These are phyloP conservation scores for Cordyceps cateniannulata DNA, from an alignment of 2,329 filamentous ascomycete species.

Conservation along the genomic window DNA sequence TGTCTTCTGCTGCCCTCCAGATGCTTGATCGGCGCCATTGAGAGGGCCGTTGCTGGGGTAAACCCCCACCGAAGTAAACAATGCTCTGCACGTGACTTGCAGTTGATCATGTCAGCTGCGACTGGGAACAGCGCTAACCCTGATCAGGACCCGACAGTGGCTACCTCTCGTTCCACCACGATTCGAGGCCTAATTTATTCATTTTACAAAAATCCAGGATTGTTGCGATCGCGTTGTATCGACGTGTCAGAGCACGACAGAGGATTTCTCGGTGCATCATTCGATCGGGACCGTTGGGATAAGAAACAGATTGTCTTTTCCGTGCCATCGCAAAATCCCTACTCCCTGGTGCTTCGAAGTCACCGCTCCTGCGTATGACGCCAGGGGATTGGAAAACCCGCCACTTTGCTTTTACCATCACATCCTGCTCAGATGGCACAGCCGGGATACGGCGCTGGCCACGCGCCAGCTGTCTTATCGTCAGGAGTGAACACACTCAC, in stretches of 20 bases:
- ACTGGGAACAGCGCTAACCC: neutral
- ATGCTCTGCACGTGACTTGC: constrained; percentile 18
- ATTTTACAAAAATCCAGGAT: neutral
- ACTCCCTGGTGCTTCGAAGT: neutral
- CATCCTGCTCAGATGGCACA: neutral
- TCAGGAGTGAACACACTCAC: neutral
- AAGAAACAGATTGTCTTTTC: neutral
- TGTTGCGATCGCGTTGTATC: neutral
- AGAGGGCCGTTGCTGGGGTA: constrained; percentile 22
- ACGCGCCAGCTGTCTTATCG: neutral
- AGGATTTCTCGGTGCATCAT: neutral
- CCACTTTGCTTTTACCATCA: neutral
- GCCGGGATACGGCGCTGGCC: neutral
- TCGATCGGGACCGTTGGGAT: neutral
- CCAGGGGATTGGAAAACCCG: neutral
- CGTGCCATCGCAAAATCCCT: neutral
- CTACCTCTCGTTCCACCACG: constrained; percentile 2
- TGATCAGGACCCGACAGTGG: neutral
- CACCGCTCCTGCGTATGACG: neutral
- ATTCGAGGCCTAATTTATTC: neutral
- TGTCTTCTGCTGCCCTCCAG: neutral
- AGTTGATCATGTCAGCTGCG: neutral
- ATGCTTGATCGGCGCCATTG: neutral
- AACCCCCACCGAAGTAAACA: constrained; percentile 24
- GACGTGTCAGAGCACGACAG: neutral